These are phyloP conservation scores for Musa schizocarpa DNA, from an alignment of 176 grass and related monocot genomes.

Conservation along the genomic window DNA sequence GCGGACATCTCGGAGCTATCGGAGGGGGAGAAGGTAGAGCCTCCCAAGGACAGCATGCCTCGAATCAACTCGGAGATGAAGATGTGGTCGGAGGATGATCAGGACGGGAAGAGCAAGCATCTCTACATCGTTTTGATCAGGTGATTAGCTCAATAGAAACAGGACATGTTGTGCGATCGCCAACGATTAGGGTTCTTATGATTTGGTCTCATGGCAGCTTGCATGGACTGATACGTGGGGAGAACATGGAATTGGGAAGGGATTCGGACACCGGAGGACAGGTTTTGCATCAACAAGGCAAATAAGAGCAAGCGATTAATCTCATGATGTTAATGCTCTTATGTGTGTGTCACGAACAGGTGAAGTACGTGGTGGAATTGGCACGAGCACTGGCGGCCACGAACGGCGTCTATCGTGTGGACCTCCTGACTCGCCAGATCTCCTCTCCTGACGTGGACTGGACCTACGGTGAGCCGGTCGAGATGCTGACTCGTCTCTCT, in stretches of 20 bases:
- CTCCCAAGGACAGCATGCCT: background rate
- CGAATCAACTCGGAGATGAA: constrained; percentile 41
- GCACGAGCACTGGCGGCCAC: constrained; percentile 76
- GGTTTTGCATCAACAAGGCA: constrained; percentile 19
- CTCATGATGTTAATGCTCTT: too few relatives aligned
- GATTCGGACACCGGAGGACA: constrained; percentile 92
- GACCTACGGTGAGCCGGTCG: constrained; percentile 89
- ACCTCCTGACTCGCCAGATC: constrained; percentile 81
- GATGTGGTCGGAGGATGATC: constrained; percentile 43
- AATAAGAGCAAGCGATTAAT: background rate
- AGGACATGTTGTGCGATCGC: too few relatives aligned
- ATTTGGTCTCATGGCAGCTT: constrained; percentile 29
- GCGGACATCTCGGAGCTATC: constrained; percentile 60
- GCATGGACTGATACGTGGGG: constrained; percentile 77
- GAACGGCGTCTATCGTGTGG: constrained; percentile 61
- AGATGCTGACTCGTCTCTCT: constrained; percentile 44
- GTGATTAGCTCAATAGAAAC: constrained; percentile 14
- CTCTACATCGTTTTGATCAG: constrained; percentile 91
- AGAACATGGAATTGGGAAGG: constrained; percentile 90
- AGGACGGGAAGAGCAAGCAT: constrained; percentile 23
- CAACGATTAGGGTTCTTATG: background rate
- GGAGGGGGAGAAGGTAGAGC: constrained; percentile 47
- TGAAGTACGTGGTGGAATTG: constrained; percentile 94
- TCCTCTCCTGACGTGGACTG: constrained; percentile 66
- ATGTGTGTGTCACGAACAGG: constrained; percentile 23